A percentile compares a stretch with the other conserved stretches of the same genome.
These are phyloP conservation scores for Lichtheimia ramosa DNA, from an alignment of 371 early-diverging fungal genomes.

Conservation along the genomic window DNA sequence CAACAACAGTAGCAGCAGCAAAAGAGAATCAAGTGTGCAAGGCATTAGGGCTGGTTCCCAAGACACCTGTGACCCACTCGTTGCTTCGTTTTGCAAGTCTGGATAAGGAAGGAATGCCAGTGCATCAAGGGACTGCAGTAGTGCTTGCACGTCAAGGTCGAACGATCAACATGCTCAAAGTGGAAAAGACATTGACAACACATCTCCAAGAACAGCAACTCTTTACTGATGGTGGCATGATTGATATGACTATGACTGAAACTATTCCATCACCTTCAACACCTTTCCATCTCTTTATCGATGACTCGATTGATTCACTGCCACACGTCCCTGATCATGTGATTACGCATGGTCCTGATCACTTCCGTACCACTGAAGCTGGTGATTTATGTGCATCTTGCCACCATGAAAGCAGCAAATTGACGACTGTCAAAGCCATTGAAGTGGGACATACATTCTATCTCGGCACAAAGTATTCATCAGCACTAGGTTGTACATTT, in stretches of 20 bases:
- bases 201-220: slow-evolving; percentile 19
- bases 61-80: slow-evolving; percentile 2
- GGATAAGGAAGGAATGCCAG: slow-evolving; percentile 6
- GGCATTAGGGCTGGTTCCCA: slow-evolving; percentile 4
- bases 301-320: slow-evolving; percentile 19
- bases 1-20: neutral
- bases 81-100: slow-evolving; percentile 1
- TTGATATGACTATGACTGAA: slow-evolving; percentile 14
- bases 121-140: slow-evolving; percentile 17
- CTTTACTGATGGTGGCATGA: slow-evolving; percentile 12
- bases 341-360: slow-evolving; percentile 38
- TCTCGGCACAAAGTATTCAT: slow-evolving; percentile 87
- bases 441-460: slow-evolving; percentile 92
- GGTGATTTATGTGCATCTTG: slow-evolving; percentile 76
- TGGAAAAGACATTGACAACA: slow-evolving; percentile 24
- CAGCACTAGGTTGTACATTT: slow-evolving; percentile 63
- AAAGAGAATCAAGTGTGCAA: neutral
- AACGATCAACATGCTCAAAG: slow-evolving; percentile 30
- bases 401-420: slow-evolving; percentile 4
- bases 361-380: slow-evolving; percentile 52
- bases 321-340: neutral
- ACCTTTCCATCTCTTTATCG: slow-evolving; percentile 27
- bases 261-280: neutral
- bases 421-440: slow-evolving; percentile 67
- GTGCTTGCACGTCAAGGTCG: slow-evolving; percentile 23